Evolutionary conservation across 768 basidiomycete species (phyloP).

Genomic region (Trametes cingulata): DNA sequence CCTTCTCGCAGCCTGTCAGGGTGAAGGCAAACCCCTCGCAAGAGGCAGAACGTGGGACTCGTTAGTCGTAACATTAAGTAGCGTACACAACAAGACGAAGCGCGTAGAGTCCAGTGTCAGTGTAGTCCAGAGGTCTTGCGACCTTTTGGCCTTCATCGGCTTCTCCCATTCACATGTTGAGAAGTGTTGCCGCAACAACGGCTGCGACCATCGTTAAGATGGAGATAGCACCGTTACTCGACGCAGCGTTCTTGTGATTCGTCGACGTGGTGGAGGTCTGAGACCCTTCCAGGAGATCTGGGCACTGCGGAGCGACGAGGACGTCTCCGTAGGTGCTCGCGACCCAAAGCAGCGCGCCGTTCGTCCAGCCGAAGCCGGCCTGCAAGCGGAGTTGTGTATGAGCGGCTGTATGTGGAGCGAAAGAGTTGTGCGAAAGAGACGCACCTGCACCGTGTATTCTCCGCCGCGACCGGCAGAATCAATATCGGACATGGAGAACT

Average conservation of each 20-base stretch:
- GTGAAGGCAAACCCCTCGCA: no score
- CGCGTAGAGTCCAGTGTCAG: no score
- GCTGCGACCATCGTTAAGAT: not conserved
- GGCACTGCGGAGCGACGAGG: conserved; percentile 66
- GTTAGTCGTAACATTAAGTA: no score
- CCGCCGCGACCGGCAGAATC: conserved; percentile 80
- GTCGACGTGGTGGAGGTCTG: conserved; percentile 1
- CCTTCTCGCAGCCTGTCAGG: no score
- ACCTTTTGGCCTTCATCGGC: no score
- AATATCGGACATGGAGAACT: conserved; percentile 78
- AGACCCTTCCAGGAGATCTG: conserved; percentile 36
- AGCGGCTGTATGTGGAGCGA: not conserved
- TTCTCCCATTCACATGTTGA: not conserved
- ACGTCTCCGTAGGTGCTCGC: conserved; percentile 64
- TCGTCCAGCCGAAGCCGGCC: conserved; percentile 90
- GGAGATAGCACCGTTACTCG: not conserved
- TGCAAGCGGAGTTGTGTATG: conserved; percentile 25
- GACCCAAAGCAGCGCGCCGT: conserved; percentile 77
- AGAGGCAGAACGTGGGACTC: no score
- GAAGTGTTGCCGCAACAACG: not conserved
- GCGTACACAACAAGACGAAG: no score
- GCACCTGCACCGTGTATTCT: conserved; percentile 83
- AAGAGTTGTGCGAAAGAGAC: conserved; percentile 14
- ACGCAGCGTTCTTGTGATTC: not conserved
- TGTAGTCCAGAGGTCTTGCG: no score